Evolutionary conservation across 768 basidiomycete genomes (phyloP), one percentile per base, ranked within the genome.

Genomic region (Trametes cingulata): DNA sequence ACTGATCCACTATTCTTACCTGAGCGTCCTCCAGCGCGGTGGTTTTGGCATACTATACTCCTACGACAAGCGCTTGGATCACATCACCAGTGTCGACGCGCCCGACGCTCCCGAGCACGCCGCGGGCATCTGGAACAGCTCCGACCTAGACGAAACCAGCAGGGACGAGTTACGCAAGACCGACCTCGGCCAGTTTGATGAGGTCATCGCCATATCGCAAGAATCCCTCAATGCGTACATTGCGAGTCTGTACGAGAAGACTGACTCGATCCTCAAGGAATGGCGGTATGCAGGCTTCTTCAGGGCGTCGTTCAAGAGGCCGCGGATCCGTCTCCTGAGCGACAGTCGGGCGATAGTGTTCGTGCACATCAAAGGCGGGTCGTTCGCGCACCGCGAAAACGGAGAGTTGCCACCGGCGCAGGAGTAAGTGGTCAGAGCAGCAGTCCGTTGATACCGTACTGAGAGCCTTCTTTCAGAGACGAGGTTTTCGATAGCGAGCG

Each of bases 201-300:
- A 61, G 43, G 58, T 72, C 56, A 63, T 61, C n/a, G 61, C 69
- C 3, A 53, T 72, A 35, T 62, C 68, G 12, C 69, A 70, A 40
- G 54, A 51, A 5, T 66, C 67, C 9, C 59, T 72, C 62, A 68
- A 70, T 51, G 42, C 60, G 14, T 57, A 67, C 39, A 67, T 69
- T 56, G 42, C 45, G 15, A 54, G 52, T 8, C 49, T 61, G 48
- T 69, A 62, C 52, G 35, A n/a, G 14, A 39, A 39, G 19, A 8
- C 58, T 2, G 53, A 64, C 8, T 20, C 33, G 10, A 5, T 48
- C 9, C 37, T 67, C 35, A 17, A 42, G 6, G 45, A 39, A 1
- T 69, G 68, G 65, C n/a, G 20, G 20, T 62, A 58, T 29, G 52
- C 58, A 3, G 47, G 63, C 1, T 63, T 25, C 52, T 70, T 71